Conservation (phyloP, 2,329 filamentous ascomycete genomes). For the Neofusicoccum laricinum region DNA sequence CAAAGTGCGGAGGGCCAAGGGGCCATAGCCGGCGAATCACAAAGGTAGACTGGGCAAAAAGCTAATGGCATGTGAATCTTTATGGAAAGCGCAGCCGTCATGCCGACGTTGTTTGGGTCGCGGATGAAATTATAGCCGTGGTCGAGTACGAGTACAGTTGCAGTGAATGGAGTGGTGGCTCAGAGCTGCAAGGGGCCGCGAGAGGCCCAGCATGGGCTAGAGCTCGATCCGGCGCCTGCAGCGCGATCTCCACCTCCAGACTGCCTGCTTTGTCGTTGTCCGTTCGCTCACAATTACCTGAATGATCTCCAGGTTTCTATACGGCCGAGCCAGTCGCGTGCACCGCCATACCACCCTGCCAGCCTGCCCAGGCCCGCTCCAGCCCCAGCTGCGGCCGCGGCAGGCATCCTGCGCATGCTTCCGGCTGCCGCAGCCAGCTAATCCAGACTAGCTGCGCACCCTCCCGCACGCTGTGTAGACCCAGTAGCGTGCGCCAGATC, state of each 20-base stretch:
- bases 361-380: background rate
- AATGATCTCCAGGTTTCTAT: background rate
- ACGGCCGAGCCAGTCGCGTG: background rate
- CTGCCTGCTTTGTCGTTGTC: background rate
- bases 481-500: conserved; percentile 11
- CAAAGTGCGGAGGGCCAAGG: background rate
- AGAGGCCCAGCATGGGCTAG: background rate
- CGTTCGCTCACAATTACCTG: background rate
- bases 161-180: background rate
- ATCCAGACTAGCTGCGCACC: conserved; percentile 3
- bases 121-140: conserved; percentile 11
- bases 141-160: background rate
- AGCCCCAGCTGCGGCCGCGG: background rate
- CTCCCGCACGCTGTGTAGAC: background rate
- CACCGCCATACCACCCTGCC: background rate
- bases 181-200: conserved; percentile 9
- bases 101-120: background rate
- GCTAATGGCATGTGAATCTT: conserved; percentile 12
- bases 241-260: background rate
- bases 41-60: conserved; percentile 12
- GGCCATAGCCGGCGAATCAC: background rate
- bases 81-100: background rate
- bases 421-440: background rate
- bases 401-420: background rate
- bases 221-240: background rate